phyloP scores from a whole-genome alignment of 306 rosid genomes.

The Fragaria vesca region DNA sequence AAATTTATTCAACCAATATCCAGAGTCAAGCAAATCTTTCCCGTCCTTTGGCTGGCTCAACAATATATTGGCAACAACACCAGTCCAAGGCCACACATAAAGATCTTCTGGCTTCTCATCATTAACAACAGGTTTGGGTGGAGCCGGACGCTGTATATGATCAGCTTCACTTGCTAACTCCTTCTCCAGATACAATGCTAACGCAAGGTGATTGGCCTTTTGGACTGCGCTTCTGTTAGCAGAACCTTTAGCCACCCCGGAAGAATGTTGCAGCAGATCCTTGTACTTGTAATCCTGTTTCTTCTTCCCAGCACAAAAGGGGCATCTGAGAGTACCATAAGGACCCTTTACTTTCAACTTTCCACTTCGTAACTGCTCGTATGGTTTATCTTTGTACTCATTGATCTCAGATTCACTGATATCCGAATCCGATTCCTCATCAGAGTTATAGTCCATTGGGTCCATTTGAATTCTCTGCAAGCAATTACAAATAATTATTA shows the following conservation, averaged over 20 bases:
- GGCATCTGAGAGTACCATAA: constrained; percentile 84
- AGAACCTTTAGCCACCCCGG: constrained; percentile 96
- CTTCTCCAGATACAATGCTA: constrained; percentile 67
- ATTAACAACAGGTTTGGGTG: constrained; percentile 35
- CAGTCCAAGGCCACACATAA: constrained; percentile 97
- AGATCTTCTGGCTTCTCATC: constrained; percentile 47
- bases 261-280: constrained; percentile 81
- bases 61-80: constrained; percentile 59
- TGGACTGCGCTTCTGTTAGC: constrained; percentile 74
- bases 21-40: constrained; percentile 35
- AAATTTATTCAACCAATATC: constrained; percentile 57
- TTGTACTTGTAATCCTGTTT: constrained; percentile 87
- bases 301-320: constrained; percentile 94
- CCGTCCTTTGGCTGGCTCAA: constrained; percentile 33
- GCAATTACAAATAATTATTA: not conserved
- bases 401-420: constrained; percentile 87
- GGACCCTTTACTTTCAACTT: constrained; percentile 55
- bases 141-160: constrained; percentile 37
- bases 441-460: constrained; percentile 65
- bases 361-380: constrained; percentile 56
- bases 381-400: constrained; percentile 74
- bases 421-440: constrained; percentile 87
- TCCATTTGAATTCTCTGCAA: constrained; percentile 35
- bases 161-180: constrained; percentile 64
- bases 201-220: constrained; percentile 90